These are phyloP conservation scores for Blastocladiella britannica DNA, from an alignment of 192 early-diverging fungal genomes.

Conservation along the genomic window DNA sequence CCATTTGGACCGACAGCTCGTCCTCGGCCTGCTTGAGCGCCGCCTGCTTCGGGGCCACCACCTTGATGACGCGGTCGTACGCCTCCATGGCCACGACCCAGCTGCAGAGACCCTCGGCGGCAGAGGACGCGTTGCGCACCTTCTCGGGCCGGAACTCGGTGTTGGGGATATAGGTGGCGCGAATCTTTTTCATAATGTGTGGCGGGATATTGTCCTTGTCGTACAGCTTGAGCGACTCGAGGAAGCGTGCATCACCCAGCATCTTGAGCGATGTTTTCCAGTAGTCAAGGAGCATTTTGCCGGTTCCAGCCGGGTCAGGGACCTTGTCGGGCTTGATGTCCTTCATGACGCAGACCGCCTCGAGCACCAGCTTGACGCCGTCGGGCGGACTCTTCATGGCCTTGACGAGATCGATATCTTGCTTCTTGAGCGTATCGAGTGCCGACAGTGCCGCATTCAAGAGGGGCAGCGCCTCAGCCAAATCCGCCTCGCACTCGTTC, in stretches of 20 bases:
- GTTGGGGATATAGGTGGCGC: slow-evolving; percentile 52
- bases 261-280: slow-evolving; percentile 86
- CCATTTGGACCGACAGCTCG: slow-evolving; percentile 51
- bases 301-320: neutral
- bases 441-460: slow-evolving; percentile 81
- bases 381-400: slow-evolving; percentile 92
- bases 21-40: slow-evolving; percentile 70
- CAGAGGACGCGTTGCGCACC: slow-evolving; percentile 87
- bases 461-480: slow-evolving; percentile 87
- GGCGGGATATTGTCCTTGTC: slow-evolving; percentile 68
- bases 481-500: slow-evolving; percentile 57
- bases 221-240: slow-evolving; percentile 84
- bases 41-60: slow-evolving; percentile 77
- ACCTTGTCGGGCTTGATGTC: slow-evolving; percentile 35
- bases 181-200: slow-evolving; percentile 58
- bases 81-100: slow-evolving; percentile 96
- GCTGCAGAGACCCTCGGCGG: slow-evolving; percentile 89
- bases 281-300: slow-evolving; percentile 29
- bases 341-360: slow-evolving; percentile 84
- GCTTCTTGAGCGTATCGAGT: slow-evolving; percentile 86
- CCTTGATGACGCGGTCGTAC: slow-evolving; percentile 77
- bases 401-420: slow-evolving; percentile 87
- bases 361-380: slow-evolving; percentile 90
- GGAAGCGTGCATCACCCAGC: slow-evolving; percentile 89
- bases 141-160: slow-evolving; percentile 81